Evolutionary conservation across 2,329 filamentous ascomycete species (phyloP).

Genomic region (Pseudopyrenochaeta lycopersici): DNA sequence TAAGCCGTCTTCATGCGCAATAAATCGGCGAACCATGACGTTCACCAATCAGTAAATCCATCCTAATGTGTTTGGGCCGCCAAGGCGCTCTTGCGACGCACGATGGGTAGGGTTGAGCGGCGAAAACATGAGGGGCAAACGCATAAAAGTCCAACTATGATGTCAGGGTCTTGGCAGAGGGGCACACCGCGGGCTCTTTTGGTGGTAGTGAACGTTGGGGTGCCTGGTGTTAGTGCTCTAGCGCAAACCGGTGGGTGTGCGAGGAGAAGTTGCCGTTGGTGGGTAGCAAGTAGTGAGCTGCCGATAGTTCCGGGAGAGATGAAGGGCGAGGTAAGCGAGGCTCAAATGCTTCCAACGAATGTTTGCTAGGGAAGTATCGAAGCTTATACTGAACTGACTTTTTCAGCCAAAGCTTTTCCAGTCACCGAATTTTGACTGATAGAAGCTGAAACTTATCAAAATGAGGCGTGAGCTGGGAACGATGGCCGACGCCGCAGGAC

Average conservation of each 20-base stretch:
- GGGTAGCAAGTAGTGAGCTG: slow-evolving; percentile 10
- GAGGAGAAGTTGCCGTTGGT: slow-evolving; percentile 19
- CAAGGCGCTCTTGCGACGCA: slow-evolving; percentile 13
- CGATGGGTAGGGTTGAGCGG: slow-evolving; percentile 6
- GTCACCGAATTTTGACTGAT: too few relatives aligned
- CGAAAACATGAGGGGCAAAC: slow-evolving; percentile 19
- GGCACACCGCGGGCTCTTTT: slow-evolving; percentile 1
- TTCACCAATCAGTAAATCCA: slow-evolving; percentile 16
- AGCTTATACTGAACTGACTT: not conserved
- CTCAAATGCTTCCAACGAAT: not conserved
- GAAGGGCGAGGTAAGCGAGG: slow-evolving; percentile 11
- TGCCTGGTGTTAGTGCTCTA: slow-evolving; percentile 21
- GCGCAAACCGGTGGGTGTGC: slow-evolving; percentile 18
- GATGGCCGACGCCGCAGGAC: too few relatives aligned
- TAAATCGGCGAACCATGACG: slow-evolving; percentile 1
- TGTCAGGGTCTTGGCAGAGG: slow-evolving; percentile 20
- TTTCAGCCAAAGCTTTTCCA: too few relatives aligned
- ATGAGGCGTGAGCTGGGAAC: too few relatives aligned
- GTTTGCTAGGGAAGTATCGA: not conserved
- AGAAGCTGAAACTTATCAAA: too few relatives aligned
- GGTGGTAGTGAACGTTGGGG: not conserved
- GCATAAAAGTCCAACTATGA: slow-evolving; percentile 11
- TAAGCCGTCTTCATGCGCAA: slow-evolving; percentile 9
- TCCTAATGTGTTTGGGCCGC: not conserved
- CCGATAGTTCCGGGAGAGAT: slow-evolving; percentile 9